These are phyloP conservation scores for Tolypocladium nubicola DNA, from an alignment of 2,329 filamentous ascomycete species.

Conservation along the genomic window DNA sequence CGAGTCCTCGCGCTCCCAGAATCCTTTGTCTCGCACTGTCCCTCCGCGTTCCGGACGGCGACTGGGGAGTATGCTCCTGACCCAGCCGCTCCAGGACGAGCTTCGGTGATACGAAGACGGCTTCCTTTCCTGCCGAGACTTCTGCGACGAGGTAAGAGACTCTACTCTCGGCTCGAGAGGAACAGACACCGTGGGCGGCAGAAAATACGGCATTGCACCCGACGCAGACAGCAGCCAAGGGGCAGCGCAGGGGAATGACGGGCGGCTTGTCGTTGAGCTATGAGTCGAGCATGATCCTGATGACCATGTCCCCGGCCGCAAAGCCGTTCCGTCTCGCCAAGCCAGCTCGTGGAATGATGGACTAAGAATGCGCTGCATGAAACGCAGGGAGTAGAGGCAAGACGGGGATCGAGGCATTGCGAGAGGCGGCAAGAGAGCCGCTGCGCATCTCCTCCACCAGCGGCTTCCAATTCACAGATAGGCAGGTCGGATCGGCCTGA, in stretches of 20 bases:
- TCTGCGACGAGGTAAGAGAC: not conserved
- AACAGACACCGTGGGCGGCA: slow-evolving; percentile 8
- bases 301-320: not conserved
- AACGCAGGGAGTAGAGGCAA: not conserved
- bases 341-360: not conserved
- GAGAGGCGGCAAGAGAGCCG: not conserved
- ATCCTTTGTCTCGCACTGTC: slow-evolving; percentile 26
- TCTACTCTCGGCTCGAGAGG: slow-evolving; percentile 6
- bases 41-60: slow-evolving; percentile 39
- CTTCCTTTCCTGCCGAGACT: not conserved
- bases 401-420: not conserved
- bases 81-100: slow-evolving; percentile 25
- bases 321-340: not conserved
- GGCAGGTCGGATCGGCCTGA: not conserved
- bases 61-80: slow-evolving; percentile 36
- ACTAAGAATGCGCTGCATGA: not conserved
- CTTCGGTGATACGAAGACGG: slow-evolving; percentile 2
- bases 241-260: not conserved
- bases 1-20: slow-evolving; percentile 14
- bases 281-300: not conserved
- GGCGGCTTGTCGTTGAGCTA: not conserved
- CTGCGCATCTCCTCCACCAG: not conserved
- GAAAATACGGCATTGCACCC: slow-evolving; percentile 11
- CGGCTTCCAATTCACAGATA: not conserved
- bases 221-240: not conserved